Base-by-base conservation (phyloP, 2,329 filamentous ascomycete species). In the Calycina herbarum region DNA sequence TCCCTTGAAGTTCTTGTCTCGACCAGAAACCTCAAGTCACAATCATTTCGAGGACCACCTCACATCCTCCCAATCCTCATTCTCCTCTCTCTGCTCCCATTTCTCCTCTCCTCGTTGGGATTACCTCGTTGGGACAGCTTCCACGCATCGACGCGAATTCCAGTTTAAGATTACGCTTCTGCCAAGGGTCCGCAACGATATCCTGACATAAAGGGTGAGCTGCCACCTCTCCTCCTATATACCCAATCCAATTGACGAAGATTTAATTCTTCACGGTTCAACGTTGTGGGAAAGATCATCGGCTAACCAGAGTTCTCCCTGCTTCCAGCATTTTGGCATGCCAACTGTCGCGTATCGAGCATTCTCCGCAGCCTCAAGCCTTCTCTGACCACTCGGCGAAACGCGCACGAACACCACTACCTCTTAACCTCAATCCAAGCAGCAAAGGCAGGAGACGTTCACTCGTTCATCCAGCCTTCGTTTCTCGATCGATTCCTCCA, bases 401-500 rank as follows among this genome's bases (percentile, higher is more conserved):
- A 54, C 48, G 71, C 69, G 64, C 68, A 70, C 64, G 63, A 61
- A 57, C 51, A 62, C 63, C 67, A 58, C 65, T 66, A 57, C 17
- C 56, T n/a, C 54, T 5, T 8, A 20, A 20, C 56, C 27, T 33
- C 56, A 57, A 67, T 61, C 54, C 66, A 63, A 68, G 61, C 58
- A 67, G 68, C 64, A 66, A 67, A 73, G 71, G 73, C 70, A 71
- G 75, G 75, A 77, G 73, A 75, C 75, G 75, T 77, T 77, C 70
- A 75, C 74, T 77, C 75, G 75, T 76, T 75, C 71, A 76, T 77
- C 75, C 73, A 62, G 64, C 71, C 73, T 70, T 65, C 45, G 45
- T 48, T 65, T 69, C 67, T 65, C 70, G 65, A 54, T 48, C 56
- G 3, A 33, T 57, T 31, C 8, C 31, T 17, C 17, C 48, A 38